Evolutionary conservation across 202 grass and related monocot genomes (phyloP).

Genomic region (Zizania palustris): DNA sequence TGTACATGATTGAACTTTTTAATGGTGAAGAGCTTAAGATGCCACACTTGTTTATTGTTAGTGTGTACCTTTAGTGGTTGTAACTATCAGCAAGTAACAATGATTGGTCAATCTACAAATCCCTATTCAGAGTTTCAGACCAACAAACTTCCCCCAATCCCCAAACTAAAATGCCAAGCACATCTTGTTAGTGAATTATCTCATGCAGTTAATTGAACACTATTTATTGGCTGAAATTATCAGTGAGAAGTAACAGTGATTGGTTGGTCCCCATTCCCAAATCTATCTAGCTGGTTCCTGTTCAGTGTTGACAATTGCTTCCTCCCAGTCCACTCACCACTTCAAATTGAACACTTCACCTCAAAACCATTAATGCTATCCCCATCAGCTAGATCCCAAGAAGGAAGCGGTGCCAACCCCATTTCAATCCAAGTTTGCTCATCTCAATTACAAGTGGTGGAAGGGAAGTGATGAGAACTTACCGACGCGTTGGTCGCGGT

Average conservation of each 20-base stretch:
- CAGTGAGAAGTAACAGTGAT: slow-evolving; percentile 24
- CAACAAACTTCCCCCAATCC: background rate
- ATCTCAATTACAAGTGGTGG: too few relatives aligned
- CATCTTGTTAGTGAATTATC: too few relatives aligned
- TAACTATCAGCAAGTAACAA: slow-evolving; percentile 36
- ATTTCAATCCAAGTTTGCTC: background rate
- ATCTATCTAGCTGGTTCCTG: background rate
- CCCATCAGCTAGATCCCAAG: slow-evolving; percentile 8
- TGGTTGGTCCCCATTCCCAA: background rate
- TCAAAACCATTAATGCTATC: slow-evolving; percentile 30
- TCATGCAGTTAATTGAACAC: too few relatives aligned
- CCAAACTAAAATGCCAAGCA: background rate
- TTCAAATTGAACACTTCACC: slow-evolving; percentile 27
- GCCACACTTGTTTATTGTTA: background rate
- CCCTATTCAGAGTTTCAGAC: too few relatives aligned
- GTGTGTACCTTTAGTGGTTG: background rate
- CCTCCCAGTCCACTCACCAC: background rate
- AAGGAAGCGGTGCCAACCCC: slow-evolving; percentile 31
- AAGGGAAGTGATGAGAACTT: too few relatives aligned
- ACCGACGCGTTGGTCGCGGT: slow-evolving; percentile 85
- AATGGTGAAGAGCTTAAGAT: background rate
- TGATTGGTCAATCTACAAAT: too few relatives aligned
- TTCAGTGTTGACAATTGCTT: slow-evolving; percentile 10
- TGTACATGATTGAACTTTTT: slow-evolving; percentile 16
- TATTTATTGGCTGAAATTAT: slow-evolving; percentile 6